phyloP scores from a whole-genome alignment of 768 basidiomycete genomes.

The Mycena maculata region DNA sequence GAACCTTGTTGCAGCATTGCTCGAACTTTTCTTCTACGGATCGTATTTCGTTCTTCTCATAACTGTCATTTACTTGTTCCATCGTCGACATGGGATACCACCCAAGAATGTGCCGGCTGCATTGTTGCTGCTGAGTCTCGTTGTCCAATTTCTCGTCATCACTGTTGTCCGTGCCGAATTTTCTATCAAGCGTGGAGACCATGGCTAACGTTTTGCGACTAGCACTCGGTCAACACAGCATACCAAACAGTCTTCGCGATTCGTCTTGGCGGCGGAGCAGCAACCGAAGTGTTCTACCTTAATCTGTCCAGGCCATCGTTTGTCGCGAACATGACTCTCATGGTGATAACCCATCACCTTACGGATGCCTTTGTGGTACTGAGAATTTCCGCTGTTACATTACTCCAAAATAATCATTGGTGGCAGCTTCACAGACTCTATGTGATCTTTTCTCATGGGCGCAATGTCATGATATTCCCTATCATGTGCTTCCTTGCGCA shows the following conservation, averaged over 20 bases:
- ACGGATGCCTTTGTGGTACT: constrained; percentile 29
- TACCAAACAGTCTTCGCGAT: constrained; percentile 25
- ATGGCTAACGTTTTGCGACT: neutral
- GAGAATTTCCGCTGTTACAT: neutral
- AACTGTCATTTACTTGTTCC: constrained; percentile 27
- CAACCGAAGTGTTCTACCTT: constrained; percentile 9
- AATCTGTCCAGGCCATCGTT: constrained; percentile 23
- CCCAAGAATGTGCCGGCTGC: constrained; percentile 18
- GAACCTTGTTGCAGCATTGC: constrained; percentile 21
- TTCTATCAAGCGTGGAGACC: neutral
- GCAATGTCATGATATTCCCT: constrained; percentile 28
- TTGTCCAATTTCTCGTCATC: constrained; percentile 21
- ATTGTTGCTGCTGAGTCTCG: constrained; percentile 18
- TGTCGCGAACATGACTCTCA: constrained; percentile 19
- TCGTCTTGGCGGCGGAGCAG: constrained; percentile 17
- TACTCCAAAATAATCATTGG: neutral
- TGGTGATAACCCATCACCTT: constrained; percentile 25
- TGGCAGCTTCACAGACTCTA: constrained; percentile 26
- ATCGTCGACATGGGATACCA: constrained; percentile 25
- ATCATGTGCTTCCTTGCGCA: constrained; percentile 16
- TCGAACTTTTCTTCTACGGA: constrained; percentile 26
- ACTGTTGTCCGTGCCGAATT: constrained; percentile 15
- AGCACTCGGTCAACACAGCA: constrained; percentile 23
- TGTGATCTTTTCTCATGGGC: constrained; percentile 24
- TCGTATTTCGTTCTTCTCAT: constrained; percentile 23